Base-by-base conservation (phyloP, 495 filamentous ascomycete genomes). In the Aspergillus cavernicola region DNA sequence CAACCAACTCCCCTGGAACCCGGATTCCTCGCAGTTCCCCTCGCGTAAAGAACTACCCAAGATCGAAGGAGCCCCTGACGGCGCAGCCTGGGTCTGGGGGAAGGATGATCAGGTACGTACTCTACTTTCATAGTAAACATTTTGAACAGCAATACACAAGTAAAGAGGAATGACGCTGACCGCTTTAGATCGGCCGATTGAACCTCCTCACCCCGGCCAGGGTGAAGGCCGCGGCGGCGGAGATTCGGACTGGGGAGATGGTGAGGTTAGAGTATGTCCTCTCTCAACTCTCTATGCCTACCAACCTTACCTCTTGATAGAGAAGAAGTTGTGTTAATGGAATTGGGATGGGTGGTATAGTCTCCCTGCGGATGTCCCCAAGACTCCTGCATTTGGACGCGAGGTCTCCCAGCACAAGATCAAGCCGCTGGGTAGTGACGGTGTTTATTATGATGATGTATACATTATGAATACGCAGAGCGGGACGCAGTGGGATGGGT, bases 401-500 rank as follows among this genome's bases (percentile, higher is more conserved):
- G 72, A 80, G 58, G 51, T 59, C 0, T 82, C 81, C 62, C 64
- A 76, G 54, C 80, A 81, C 53, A 68, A 66, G 35, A 80, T 81
- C 67, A 81, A 79, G 53, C 55, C 61, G 0, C 45, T 79, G 0
- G 51, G 59, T 26, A 69, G 65, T 20, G 36, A 77, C 6, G 72
- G 71, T 0, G 82, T 79, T 51, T n/a, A n/a, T n/a, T n/a, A n/a
- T n/a, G 82, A 87, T 45, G 85, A 88, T 56, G 71, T 80, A 32
- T 83, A 87, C 49, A 71, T 69, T 3, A 61, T 89, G 64, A 90
- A 90, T 62, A 89, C 86, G 0, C 86, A 90, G 60, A 79, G 78
- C 58, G 79, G 81, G 16, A 84, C 82, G 2, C 87, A 91, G 65
- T 89, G 87, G 87, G 87, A 91, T 65, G 83, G 84, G 19, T 82